Percentiles rank a stretch among this genome's conserved stretches.
phyloP scores from a whole-genome alignment of 2,329 filamentous ascomycete genomes.

The Paracoccidioides brasiliensis region DNA sequence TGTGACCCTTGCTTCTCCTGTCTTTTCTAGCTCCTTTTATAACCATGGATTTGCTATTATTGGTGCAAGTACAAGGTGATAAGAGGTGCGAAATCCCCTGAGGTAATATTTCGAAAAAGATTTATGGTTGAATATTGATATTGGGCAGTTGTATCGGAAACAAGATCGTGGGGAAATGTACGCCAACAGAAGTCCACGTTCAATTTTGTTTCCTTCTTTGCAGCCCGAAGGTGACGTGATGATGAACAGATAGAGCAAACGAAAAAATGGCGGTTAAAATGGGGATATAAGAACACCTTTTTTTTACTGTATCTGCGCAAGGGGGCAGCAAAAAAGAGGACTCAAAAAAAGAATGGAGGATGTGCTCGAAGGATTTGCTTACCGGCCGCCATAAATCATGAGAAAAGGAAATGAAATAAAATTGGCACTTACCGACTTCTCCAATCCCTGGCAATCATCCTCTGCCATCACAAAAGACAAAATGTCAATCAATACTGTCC shows the following conservation, averaged over 20 bases:
- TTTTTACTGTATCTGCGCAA: too few species aligned
- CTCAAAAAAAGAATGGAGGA: too few species aligned
- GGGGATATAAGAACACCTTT: too few species aligned
- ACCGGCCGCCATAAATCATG: neutral
- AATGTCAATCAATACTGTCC: slow-evolving; percentile 68
- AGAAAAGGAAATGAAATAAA: slow-evolving; percentile 1
- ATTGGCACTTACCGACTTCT: slow-evolving; percentile 24
- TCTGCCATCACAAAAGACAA: slow-evolving; percentile 60
- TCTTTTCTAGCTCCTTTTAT: neutral
- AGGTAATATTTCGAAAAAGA: neutral
- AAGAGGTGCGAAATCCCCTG: neutral
- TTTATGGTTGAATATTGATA: slow-evolving; percentile 21
- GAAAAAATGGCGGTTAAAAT: neutral
- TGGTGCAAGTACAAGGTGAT: neutral
- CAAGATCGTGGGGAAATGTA: slow-evolving; percentile 30
- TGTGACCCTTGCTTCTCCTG: neutral
- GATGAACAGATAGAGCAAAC: neutral
- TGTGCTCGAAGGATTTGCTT: too few species aligned
- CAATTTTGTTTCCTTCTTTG: slow-evolving; percentile 43
- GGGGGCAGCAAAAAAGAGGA: too few species aligned
- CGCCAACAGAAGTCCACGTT: slow-evolving; percentile 3
- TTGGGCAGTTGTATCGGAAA: slow-evolving; percentile 49
- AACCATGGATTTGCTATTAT: neutral
- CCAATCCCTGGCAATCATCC: slow-evolving; percentile 46
- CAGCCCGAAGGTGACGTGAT: slow-evolving; percentile 25